Conservation (phyloP, 345 rosid genomes). For the Firmiana major region DNA sequence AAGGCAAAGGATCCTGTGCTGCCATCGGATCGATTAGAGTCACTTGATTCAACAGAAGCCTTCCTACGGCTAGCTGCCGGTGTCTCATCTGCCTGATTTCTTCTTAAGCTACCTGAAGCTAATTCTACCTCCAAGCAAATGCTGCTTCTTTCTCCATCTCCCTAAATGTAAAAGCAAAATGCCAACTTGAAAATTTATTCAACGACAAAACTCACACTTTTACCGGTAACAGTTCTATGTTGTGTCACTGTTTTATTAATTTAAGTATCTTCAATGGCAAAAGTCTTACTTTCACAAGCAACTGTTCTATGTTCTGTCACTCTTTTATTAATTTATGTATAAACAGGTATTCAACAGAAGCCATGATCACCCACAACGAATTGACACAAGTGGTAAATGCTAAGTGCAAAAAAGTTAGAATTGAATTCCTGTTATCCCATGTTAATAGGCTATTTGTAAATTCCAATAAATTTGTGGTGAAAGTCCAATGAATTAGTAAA, state of each 20-base stretch:
- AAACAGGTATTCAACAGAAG: neutral
- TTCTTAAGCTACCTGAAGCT: neutral
- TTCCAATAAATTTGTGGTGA: no score
- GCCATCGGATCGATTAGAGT: constrained; percentile 49
- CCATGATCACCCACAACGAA: no score
- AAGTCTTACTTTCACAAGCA: neutral
- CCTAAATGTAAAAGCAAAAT: constrained; percentile 13
- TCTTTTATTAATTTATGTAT: neutral
- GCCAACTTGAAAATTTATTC: neutral
- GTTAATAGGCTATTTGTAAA: no score
- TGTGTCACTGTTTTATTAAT: neutral
- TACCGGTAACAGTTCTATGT: neutral
- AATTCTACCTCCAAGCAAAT: constrained; percentile 14
- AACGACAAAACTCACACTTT: neutral
- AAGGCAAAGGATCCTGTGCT: constrained; percentile 67
- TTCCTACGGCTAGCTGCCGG: neutral
- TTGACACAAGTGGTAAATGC: no score
- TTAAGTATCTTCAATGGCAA: neutral
- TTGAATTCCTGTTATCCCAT: no score
- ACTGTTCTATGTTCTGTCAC: neutral
- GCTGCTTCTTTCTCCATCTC: constrained; percentile 22
- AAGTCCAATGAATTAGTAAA: no score
- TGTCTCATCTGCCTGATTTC: constrained; percentile 16
- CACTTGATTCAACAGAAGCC: constrained; percentile 41
- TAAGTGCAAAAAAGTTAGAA: no score